Evolutionary conservation across 2,329 filamentous ascomycete genomes (phyloP).

Genomic region (Penicillium crustosum): DNA sequence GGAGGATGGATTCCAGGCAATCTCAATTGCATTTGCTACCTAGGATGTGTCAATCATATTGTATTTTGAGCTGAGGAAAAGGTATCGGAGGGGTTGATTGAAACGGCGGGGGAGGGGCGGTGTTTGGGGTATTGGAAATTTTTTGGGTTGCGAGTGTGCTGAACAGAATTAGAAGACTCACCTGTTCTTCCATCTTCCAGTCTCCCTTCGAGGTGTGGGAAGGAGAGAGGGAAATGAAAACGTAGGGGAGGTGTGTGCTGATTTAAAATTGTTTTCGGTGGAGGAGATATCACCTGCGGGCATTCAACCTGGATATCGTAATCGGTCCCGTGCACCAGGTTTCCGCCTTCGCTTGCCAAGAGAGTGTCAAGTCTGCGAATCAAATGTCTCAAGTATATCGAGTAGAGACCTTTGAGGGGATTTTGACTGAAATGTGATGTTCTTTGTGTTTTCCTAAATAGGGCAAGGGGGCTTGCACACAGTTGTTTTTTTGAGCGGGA

Average conservation of each 20-base stretch:
- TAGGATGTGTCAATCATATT: conserved; percentile 42
- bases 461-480: conserved; percentile 21
- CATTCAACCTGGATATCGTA: conserved; percentile 23
- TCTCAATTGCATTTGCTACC: conserved; percentile 94
- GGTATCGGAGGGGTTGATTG: conserved; percentile 13
- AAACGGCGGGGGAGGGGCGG: conserved; percentile 15
- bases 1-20: conserved; percentile 80
- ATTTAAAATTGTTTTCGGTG: conserved; percentile 31
- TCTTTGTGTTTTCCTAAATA: conserved; percentile 16
- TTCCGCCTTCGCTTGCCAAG: conserved; percentile 22
- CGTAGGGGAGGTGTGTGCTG: conserved; percentile 26
- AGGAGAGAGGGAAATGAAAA: conserved; percentile 24
- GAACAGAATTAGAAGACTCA: conserved; percentile 24
- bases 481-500: neutral
- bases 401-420: neutral
- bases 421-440: neutral
- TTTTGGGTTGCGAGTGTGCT: neutral
- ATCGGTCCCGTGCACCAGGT: conserved; percentile 26
- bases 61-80: conserved; percentile 2
- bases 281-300: conserved; percentile 17
- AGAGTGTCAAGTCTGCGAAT: neutral
- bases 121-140: conserved; percentile 14
- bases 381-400: neutral
- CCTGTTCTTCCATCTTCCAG: conserved; percentile 49
- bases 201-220: conserved; percentile 33